Base-by-base conservation (phyloP, 164 flowering plant genomes). In the Buxus sempervirens region DNA sequence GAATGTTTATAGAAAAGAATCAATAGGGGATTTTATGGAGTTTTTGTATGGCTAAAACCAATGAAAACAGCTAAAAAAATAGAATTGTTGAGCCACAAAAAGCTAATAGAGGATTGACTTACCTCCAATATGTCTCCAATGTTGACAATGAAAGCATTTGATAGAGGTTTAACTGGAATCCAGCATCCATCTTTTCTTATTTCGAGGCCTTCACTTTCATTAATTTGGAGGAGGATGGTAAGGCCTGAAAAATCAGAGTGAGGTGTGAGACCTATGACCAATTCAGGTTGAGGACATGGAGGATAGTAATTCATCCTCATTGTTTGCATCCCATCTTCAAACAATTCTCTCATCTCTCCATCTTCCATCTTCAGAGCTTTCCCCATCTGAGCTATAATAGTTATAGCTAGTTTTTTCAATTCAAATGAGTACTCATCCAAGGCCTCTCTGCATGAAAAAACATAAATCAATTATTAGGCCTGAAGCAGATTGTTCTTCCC, bases 281-380 rank as follows among this genome's bases (percentile, higher is more conserved):
- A 0, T 8, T 55, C 58, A 9, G 58, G 22, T 4, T 55, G 12
- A 55, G 58, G 21, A 55, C 58, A 55, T 55, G 58, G 58, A 18
- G 23, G 58, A n/a, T 55, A 55, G 58, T 55, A 55, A 24, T 55
- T 55, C 58, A 55, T 55, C 21, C 58, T 55, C 58, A 55, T n/a
- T 18, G 22, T 2, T n/a, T 55, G 58, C 23, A 9, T n/a, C 5
- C 58, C 58, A 0, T n/a, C 58, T 0, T 55, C 13, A 13, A 55
- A 55, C 23, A 55, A 9, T 4, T 20, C 8, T 21, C 7, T n/a
- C 23, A 55, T 18, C 58, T 55, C 23, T 24, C 21, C 23, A 15
- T 8, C 4, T 6, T 55, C 25, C 21, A 55, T 18, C 25, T n/a
- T n/a, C 13, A 55, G n/a, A n/a, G 21, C 23, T 5, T 55, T 55